A percentile compares a stretch with the other conserved stretches of the same genome.
These are phyloP conservation scores for Breynia disticha DNA, from an alignment of 441 rosid species.

Conservation along the genomic window DNA sequence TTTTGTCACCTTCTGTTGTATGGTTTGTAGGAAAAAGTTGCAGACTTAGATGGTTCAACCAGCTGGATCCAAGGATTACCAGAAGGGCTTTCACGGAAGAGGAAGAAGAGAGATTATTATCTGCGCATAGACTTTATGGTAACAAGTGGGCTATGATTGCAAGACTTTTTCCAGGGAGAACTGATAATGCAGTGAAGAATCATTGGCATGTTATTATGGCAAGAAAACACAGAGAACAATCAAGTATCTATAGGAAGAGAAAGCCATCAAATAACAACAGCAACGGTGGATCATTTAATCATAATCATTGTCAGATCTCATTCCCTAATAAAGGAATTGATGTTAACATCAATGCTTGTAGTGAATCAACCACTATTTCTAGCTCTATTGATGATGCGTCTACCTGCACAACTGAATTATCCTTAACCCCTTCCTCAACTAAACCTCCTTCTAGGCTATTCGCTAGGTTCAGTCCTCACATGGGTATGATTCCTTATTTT, in stretches of 20 bases:
- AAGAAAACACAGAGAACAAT: slow-evolving; percentile 68
- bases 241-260: slow-evolving; percentile 44
- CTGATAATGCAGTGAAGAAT: slow-evolving; percentile 96
- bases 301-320: too few relatives aligned
- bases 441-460: slow-evolving; percentile 17
- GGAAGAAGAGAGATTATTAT: slow-evolving; percentile 73
- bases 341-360: slow-evolving; percentile 21
- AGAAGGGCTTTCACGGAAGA: slow-evolving; percentile 71
- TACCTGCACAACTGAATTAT: slow-evolving; percentile 42
- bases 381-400: slow-evolving; percentile 43
- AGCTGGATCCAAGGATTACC: slow-evolving; percentile 91
- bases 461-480: slow-evolving; percentile 15
- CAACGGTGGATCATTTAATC: neutral
- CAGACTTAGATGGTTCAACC: slow-evolving; percentile 93
- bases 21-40: slow-evolving; percentile 74
- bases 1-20: neutral
- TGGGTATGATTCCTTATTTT: slow-evolving; percentile 22
- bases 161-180: slow-evolving; percentile 80
- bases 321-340: slow-evolving; percentile 8
- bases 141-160: slow-evolving; percentile 98
- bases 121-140: slow-evolving; percentile 72
- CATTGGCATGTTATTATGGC: slow-evolving; percentile 99
- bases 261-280: slow-evolving; percentile 17
- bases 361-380: slow-evolving; percentile 39
- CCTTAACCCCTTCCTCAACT: slow-evolving; percentile 42